Evolutionary conservation across 2,329 filamentous ascomycete genomes (phyloP), one percentile per base, ranked within the genome.

Genomic region (Pseudocercospora cruenta): DNA sequence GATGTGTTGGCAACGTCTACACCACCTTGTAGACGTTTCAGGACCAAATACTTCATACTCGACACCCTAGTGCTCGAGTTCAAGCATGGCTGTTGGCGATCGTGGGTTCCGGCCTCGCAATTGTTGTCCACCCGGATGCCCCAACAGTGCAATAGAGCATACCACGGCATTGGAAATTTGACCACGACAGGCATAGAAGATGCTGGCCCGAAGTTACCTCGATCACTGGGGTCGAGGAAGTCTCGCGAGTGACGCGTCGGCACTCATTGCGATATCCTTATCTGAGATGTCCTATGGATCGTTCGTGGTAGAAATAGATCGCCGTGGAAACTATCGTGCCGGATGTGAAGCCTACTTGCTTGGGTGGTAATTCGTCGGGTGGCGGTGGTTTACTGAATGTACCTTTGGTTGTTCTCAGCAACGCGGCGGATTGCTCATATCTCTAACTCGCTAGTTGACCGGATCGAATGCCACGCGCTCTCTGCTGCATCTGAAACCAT

Each of bases 81-180:
- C 31, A 33, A 12, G 33, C 33, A 36, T 36, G 33, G 33, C 33
- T 36, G 12, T 36, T 36, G 12, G 33, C 31, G 31, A 33, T 33
- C 33, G 33, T 12, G 33, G 33, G 33, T 36, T 36, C 33, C 12
- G 33, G 33, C 3, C 33, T 36, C 33, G 33, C 33, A 36, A 14
- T 36, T 36, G 33, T 36, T 4, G 33, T 36, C 12, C 49, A 26
- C 24, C 5, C 22, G 49, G 49, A 54, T 14, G 10, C 33, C 49
- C 49, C 22, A 28, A 28, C 49, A 14, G 14, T 54, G 49, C 49
- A 54, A 54, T 54, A 54, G 49, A 54, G 49, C 24, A 54, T 54
- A 54, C 49, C 49, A 54, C 49, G 49, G 49, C 22, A 54, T 24
- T 54, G 49, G 24, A 54, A 54, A 54, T 54, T 54, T 54, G 49